Evolutionary conservation across 192 early-diverging fungal genomes (phyloP), one percentile per base, ranked within the genome.

Genomic region (Linnemannia schmuckeri): DNA sequence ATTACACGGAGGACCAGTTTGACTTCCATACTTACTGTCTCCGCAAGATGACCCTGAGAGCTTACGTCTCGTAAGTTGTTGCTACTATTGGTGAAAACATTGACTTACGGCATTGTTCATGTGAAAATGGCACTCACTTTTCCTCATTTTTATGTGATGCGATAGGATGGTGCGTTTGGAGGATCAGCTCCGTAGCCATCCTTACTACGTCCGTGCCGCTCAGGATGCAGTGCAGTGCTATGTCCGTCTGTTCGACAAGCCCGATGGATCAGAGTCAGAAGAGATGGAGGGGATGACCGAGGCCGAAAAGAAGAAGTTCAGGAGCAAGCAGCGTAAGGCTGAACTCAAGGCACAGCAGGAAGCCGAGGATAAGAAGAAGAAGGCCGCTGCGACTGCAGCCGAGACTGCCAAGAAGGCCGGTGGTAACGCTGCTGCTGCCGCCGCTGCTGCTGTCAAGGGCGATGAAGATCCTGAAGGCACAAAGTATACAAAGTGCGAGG

Each of bases 11-110:
- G 73, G 97, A 97, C 77, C 96, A 98, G 89, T 96, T 97, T 73
- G 98, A 99, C 88, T 99, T 98, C 92, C 98, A 99, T 88, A 90
- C 91, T 22, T 99, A 98, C 88, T 95, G 93, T 76, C 89, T 97
- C 46, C 96, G 98, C 77, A 97, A 97, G 89, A 89, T 90, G 41
- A 97, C 97, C 37, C 84, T 98, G 44, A 91, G 96, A 40, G 90
- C 96, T 8, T 99, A 99, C 79, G 84, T 96, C 10, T 93, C 95
- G 91, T 91, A 87, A 72, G 82, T 79, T 66, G 18, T 33, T 57
- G 55, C 1, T 30, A 13, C 30, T 24, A 13, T 33, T 13, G 61
- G n/a, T 24, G 20, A 52, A 0, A 52, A 5, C 3, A 3, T 4
- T 4, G 6, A 18, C 15, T 52, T 52, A 18, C 17, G 5, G 49